These are phyloP conservation scores for Triticum urartu DNA, from an alignment of 176 grass and related monocot species.

Conservation along the genomic window DNA sequence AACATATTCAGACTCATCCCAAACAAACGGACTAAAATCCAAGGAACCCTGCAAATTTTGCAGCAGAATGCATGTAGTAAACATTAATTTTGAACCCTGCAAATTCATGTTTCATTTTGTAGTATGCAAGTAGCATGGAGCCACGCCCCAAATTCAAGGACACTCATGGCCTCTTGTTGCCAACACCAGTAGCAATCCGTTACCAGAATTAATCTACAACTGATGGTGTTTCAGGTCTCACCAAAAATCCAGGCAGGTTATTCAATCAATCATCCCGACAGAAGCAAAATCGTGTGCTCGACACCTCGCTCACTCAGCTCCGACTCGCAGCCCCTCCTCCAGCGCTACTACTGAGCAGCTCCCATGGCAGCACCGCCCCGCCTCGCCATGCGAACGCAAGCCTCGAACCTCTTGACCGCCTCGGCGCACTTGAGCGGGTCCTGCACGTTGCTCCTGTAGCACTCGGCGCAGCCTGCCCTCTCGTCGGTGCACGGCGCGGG, in stretches of 20 bases:
- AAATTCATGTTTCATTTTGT: too few relatives aligned
- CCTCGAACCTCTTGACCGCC: conserved; percentile 62
- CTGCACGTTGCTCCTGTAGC: conserved; percentile 58
- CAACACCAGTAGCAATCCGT: too few relatives aligned
- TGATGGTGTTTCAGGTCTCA: conserved; percentile 12
- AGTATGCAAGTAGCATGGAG: too few relatives aligned
- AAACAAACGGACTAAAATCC: too few relatives aligned
- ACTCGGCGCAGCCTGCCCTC: conserved; percentile 56
- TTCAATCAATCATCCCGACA: conserved; percentile 17
- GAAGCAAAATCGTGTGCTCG: neutral
- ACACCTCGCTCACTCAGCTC: neutral
- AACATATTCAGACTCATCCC: too few relatives aligned
- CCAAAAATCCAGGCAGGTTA: conserved; percentile 23
- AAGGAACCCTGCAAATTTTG: too few relatives aligned
- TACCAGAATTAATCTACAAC: conserved; percentile 18
- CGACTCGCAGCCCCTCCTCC: neutral
- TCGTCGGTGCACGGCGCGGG: conserved; percentile 36
- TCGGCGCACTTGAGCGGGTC: conserved; percentile 78
- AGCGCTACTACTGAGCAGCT: conserved; percentile 19
- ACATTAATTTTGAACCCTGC: too few relatives aligned
- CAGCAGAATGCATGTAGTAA: too few relatives aligned
- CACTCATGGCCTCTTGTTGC: too few relatives aligned
- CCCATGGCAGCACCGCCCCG: neutral
- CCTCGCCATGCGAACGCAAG: conserved; percentile 46
- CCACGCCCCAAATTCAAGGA: too few relatives aligned